Base-by-base conservation (phyloP, 2,329 filamentous ascomycete genomes). In the Ophiobolus disseminans region DNA sequence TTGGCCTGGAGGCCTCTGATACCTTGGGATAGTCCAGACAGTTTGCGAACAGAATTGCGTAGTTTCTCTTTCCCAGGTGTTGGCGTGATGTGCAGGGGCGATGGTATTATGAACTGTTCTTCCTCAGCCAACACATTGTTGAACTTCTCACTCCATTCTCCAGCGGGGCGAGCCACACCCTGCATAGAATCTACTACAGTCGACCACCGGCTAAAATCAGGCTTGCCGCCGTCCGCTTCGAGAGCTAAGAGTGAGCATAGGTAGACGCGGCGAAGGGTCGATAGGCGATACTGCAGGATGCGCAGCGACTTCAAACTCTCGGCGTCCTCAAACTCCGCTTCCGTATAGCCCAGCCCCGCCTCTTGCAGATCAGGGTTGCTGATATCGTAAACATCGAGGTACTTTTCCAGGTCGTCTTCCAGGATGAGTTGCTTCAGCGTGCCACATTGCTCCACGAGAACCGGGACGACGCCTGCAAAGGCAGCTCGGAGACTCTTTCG, bases 1-100 rank as follows among this genome's bases (percentile, higher is more conserved):
- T 97, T 99, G 26, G 94, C 94, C 73, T 97, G 93, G 39, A 99
- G 80, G 9, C 90, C 90, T 21, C 92, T 87, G 53, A 97, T 96
- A 13, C 91, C 92, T 45, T 91, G 90, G 0, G 91, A 96, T 25
- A 99, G 80, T 1, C 89, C 89, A 65, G 90, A 91, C 32, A 99
- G 84, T 68, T 96, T 93, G 51, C 91, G 87, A 48, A 97, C 83
- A 70, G 96, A 93, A 45, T 88, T 87, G 47, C 92, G 88, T 79
- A 93, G 87, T 51, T 90, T 86, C 66, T 97, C 91, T 43, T 87
- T 87, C n/a, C 84, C 83, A 2, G 91, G 89, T 2, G 88, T 87
- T 64, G 41, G 82, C 82, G 40, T 78, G 65, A 66, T 83, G 84
- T 31, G 88, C 82, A 30, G 84, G 2, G 81, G 80, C 21, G 78